Conservation (phyloP, 2,329 filamentous ascomycete species). For the Pyrenophora seminiperda region DNA sequence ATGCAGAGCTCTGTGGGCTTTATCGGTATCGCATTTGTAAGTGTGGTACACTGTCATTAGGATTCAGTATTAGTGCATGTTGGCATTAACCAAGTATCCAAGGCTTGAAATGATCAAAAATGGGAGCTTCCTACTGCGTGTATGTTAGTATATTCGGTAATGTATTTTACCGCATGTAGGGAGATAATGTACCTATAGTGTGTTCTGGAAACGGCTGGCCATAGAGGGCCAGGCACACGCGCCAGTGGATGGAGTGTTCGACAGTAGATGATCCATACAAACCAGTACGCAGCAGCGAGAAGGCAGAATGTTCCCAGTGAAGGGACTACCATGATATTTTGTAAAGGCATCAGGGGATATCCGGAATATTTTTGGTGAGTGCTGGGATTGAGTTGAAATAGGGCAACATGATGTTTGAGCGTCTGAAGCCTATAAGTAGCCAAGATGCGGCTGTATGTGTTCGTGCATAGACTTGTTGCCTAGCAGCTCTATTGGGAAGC, state of each 20-base stretch:
- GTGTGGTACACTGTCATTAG: conserved; percentile 7
- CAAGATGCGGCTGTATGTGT: too few species aligned
- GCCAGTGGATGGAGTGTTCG: conserved; percentile 14
- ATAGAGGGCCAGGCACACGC: conserved; percentile 11
- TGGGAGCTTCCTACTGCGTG: neutral
- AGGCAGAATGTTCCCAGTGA: neutral
- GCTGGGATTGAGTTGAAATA: too few species aligned
- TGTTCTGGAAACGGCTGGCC: conserved; percentile 11
- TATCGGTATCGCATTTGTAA: conserved; percentile 8
- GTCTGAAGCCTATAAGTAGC: neutral
- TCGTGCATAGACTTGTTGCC: too few species aligned
- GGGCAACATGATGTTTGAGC: neutral
- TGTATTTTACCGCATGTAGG: neutral
- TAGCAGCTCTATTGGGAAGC: too few species aligned
- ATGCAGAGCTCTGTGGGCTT: conserved; percentile 17
- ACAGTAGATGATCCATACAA: conserved; percentile 9
- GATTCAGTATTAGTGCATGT: neutral
- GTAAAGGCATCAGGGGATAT: neutral
- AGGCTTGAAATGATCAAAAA: too few species aligned
- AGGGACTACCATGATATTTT: neutral
- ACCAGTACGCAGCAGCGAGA: neutral
- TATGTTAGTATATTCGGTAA: neutral
- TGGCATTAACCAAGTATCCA: too few species aligned
- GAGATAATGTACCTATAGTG: conserved; percentile 1
- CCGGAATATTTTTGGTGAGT: too few species aligned